Evolutionary conservation across 1,284 basidiomycete species (phyloP).

Genomic region (Puccinia novopanici): DNA sequence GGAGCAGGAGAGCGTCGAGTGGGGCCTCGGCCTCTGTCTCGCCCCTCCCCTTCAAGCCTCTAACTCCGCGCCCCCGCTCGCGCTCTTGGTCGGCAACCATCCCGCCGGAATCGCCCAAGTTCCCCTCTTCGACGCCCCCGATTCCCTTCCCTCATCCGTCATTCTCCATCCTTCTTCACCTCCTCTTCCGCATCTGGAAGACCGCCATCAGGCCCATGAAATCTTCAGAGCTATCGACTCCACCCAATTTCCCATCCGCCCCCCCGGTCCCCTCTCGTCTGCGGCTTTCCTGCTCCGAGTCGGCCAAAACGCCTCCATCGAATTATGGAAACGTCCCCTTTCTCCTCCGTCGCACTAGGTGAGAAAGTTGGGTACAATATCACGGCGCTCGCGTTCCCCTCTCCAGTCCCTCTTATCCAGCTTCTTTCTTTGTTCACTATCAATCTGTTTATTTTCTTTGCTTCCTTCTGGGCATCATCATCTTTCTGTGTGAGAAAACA

Average conservation of each 20-base stretch:
- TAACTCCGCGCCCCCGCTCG: not conserved
- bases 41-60: not conserved
- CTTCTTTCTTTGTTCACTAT: too few relatives aligned
- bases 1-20: slow-evolving; percentile 11
- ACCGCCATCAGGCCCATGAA: not conserved
- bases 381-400: not conserved
- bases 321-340: slow-evolving; percentile 12
- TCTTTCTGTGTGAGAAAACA: too few relatives aligned
- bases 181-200: not conserved
- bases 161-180: slow-evolving; percentile 19
- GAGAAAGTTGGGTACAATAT: not conserved
- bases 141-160: not conserved
- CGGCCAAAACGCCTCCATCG: slow-evolving; percentile 1
- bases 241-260: not conserved
- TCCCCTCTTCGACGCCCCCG: not conserved
- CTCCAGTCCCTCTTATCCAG: not conserved
- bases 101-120: slow-evolving; percentile 15
- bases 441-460: too few relatives aligned
- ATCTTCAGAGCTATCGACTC: slow-evolving; percentile 28
- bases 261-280: not conserved
- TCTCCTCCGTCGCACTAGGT: too few relatives aligned
- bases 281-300: slow-evolving; percentile 2
- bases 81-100: slow-evolving; percentile 7
- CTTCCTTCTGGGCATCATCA: too few relatives aligned
- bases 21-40: slow-evolving; percentile 25